Base-by-base conservation (phyloP, 495 filamentous ascomycete genomes). In the Hypoxylon lenormandii region DNA sequence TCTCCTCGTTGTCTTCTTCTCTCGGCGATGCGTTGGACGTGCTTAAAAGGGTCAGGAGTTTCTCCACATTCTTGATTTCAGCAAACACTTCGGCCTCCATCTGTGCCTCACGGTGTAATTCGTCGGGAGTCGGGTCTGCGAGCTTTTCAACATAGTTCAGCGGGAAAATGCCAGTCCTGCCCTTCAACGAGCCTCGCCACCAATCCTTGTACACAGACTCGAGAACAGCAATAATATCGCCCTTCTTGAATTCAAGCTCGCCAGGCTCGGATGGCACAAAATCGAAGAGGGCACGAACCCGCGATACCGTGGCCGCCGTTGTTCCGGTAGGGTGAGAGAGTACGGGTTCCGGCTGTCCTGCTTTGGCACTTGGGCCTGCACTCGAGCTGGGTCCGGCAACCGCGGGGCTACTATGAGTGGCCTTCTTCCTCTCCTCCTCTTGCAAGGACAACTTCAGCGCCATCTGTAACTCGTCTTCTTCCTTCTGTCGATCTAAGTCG, bases 161-260 rank as follows among this genome's bases (percentile, higher is more conserved):
- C 22, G 95, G 95, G 79, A 98, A 98, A 68, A 98, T 98, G 64
- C 95, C 95, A 13, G 92, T 97, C 75, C 97, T 92, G 4, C 95
- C 95, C 76, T 92, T 87, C 64, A 98, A 79, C 45, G 93, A 96
- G 3, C 95, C 95, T 73, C 96, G 96, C 95, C 95, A 98, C 95
- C 95, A 98, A 80, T 98, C 95, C 78, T 98, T 98, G 77, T 95
- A 98, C 3, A 98, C 95, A 5, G 92, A 96, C 77, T 98, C 96
- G 19, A 98, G 83, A 12, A 98, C 95, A 8, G 96, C 94, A 78
- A 98, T 98, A 45, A 97, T 90, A 80, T 98, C 95, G 5, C 93
- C 93, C 81, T 97, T 98, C 60, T 92, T 89, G 74, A 98, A 98
- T 70, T 95, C 92, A 50, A 98, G 83, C 80, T 98, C 95, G 19